These are phyloP conservation scores for Pichia sp. DNA, from an alignment of 1,139 yeast species.

Conservation along the genomic window DNA sequence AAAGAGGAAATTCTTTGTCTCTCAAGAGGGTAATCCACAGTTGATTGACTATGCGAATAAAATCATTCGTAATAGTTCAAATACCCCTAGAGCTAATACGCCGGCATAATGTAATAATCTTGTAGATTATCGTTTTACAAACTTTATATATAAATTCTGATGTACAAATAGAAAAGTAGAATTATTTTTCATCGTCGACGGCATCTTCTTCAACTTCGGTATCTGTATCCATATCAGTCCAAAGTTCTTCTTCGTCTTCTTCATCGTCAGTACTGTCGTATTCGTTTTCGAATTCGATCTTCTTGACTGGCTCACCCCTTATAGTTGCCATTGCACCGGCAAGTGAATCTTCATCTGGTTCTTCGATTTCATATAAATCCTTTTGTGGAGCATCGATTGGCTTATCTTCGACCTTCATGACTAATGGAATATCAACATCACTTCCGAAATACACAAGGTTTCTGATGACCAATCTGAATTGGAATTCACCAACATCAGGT, in stretches of 20 bases:
- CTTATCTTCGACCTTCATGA: constrained; percentile 56
- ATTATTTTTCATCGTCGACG: constrained; percentile 6
- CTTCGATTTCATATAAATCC: constrained; percentile 57
- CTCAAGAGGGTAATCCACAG: constrained; percentile 84
- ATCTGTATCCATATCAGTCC: constrained; percentile 36
- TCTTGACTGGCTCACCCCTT: constrained; percentile 51
- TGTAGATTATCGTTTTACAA: no score
- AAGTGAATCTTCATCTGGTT: constrained; percentile 61
- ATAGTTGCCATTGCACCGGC: constrained; percentile 66
- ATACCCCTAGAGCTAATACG: constrained; percentile 14
- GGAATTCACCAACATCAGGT: constrained; percentile 54
- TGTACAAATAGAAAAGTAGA: not conserved
- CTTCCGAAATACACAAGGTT: constrained; percentile 69
- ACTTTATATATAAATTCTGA: not conserved
- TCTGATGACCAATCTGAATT: constrained; percentile 63
- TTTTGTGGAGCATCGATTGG: constrained; percentile 41
- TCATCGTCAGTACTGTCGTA: constrained; percentile 36
- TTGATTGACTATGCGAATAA: constrained; percentile 85
- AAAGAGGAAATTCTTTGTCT: constrained; percentile 72
- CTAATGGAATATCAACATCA: constrained; percentile 67
- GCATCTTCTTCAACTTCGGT: constrained; percentile 33
- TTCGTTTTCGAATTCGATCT: constrained; percentile 33
- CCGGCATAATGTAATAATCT: constrained; percentile 8
- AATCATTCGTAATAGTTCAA: constrained; percentile 36
- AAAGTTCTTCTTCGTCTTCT: constrained; percentile 46